A percentile compares a stretch with the other conserved stretches of the same genome.
phyloP scores from a whole-genome alignment of 768 basidiomycete species.

The Russula ochroleuca region DNA sequence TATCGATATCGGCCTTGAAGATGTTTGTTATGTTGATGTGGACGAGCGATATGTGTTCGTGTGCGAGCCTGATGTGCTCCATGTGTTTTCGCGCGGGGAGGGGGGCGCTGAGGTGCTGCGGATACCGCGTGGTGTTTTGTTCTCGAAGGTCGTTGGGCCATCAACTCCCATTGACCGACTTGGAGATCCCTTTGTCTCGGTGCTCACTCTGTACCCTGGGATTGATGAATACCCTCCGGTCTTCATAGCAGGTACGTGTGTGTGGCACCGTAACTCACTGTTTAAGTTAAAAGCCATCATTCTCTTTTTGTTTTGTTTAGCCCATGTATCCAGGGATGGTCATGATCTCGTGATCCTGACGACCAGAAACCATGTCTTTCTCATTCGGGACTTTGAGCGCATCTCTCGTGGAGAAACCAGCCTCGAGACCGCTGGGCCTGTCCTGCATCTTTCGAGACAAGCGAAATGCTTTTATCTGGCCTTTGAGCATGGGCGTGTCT shows the following conservation, averaged over 20 bases:
- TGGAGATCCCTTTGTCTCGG: constrained; percentile 2
- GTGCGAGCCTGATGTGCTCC: constrained; percentile 46
- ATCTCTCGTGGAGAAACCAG: constrained; percentile 24
- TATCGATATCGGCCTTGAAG: constrained; percentile 40
- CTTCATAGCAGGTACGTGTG: constrained; percentile 16
- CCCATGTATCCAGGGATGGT: constrained; percentile 39
- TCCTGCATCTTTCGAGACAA: background rate
- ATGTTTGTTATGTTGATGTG: constrained; percentile 58
- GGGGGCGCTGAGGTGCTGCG: constrained; percentile 43
- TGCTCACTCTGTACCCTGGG: background rate
- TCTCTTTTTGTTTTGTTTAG: constrained; percentile 25
- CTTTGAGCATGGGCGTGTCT: constrained; percentile 25
- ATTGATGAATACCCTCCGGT: background rate
- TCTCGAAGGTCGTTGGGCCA: background rate
- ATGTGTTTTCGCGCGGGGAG: constrained; percentile 50
- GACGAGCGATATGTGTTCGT: constrained; percentile 55
- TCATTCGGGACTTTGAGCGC: constrained; percentile 38
- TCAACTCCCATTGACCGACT: background rate
- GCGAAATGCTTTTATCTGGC: constrained; percentile 16
- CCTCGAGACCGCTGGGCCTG: background rate
- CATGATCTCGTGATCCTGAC: constrained; percentile 35
- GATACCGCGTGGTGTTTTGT: constrained; percentile 18
- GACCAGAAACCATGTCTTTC: constrained; percentile 29
- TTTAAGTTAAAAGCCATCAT: background rate
- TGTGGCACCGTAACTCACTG: background rate